Percentiles rank a stretch among this genome's conserved stretches.
These are phyloP conservation scores for Colletotrichum tofieldiae DNA, from an alignment of 2,329 filamentous ascomycete species.

Conservation along the genomic window DNA sequence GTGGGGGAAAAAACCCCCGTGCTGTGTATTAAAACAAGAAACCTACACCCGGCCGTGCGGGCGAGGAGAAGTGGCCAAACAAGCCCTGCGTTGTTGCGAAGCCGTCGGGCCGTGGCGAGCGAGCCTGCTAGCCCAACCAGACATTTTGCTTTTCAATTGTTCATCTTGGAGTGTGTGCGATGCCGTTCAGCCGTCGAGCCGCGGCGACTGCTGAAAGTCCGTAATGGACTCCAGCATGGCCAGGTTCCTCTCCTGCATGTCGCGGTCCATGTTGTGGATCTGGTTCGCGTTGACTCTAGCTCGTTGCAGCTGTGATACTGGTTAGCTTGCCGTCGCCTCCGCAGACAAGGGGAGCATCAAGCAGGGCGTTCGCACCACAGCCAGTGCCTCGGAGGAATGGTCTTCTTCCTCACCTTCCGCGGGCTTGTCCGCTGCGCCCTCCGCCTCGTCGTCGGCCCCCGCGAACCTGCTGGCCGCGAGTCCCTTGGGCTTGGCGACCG, in stretches of 20 bases:
- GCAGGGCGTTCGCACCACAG: constrained; percentile 75
- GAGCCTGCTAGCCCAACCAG: constrained; percentile 33
- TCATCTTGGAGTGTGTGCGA: constrained; percentile 3
- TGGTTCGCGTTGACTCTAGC: constrained; percentile 61
- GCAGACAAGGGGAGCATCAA: constrained; percentile 56
- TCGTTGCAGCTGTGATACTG: constrained; percentile 44
- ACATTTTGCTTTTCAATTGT: background rate
- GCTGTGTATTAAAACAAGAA: constrained; percentile 39
- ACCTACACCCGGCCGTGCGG: constrained; percentile 34
- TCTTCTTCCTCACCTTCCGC: constrained; percentile 75
- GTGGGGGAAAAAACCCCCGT: constrained; percentile 7
- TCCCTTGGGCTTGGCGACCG: constrained; percentile 63
- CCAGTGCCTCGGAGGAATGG: constrained; percentile 76
- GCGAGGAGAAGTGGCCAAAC: constrained; percentile 40
- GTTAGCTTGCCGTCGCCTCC: constrained; percentile 45
- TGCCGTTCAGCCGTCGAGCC: constrained; percentile 27
- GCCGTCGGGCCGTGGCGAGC: constrained; percentile 25
- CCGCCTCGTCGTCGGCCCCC: constrained; percentile 54
- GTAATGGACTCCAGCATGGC: constrained; percentile 48
- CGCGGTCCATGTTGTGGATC: constrained; percentile 68
- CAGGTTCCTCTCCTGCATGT: constrained; percentile 70
- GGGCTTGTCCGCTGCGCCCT: constrained; percentile 54
- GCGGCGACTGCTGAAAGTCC: constrained; percentile 41
- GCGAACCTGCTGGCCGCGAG: constrained; percentile 71
- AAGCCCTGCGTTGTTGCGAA: constrained; percentile 10